Conservation (phyloP, 768 basidiomycete genomes). For the Porpolomopsis calyptriformis region DNA sequence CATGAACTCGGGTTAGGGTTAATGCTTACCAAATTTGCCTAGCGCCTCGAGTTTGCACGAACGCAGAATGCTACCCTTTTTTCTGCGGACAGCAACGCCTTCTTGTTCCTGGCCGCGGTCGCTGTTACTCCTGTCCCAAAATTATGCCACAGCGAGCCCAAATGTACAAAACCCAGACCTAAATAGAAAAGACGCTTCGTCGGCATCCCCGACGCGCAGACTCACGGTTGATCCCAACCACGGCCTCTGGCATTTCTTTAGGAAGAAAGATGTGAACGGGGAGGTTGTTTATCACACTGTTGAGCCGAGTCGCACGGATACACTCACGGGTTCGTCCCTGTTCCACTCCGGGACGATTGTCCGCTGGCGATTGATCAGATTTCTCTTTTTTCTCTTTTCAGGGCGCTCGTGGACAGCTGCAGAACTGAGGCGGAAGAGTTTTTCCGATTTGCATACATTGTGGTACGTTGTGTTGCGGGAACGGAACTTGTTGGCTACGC, state of each 20-base stretch:
- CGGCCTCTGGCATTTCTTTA: constrained; percentile 71
- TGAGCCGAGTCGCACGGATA: constrained; percentile 23
- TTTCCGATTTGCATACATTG: constrained; percentile 85
- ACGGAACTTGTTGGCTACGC: constrained; percentile 82
- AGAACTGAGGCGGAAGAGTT: constrained; percentile 84
- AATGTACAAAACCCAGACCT: background rate
- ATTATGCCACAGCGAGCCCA: background rate
- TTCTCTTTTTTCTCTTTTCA: constrained; percentile 20
- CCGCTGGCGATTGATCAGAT: constrained; percentile 1
- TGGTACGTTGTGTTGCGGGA: constrained; percentile 91
- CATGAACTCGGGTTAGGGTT: background rate
- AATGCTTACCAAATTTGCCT: background rate
- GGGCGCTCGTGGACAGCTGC: constrained; percentile 81
- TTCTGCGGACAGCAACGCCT: background rate
- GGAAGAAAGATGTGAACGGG: constrained; percentile 37
- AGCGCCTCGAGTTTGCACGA: too few species aligned
- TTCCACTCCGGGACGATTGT: background rate
- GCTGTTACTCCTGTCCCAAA: background rate
- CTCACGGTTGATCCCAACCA: constrained; percentile 45
- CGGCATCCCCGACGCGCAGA: too few species aligned
- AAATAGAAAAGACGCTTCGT: too few species aligned
- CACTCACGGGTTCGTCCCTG: constrained; percentile 11
- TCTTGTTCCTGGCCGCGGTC: background rate
- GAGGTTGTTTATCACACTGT: constrained; percentile 42
- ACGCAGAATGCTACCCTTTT: too few species aligned